These are phyloP conservation scores for Perkinsus olseni DNA, from an alignment of 169 alveolate species.

Conservation along the genomic window DNA sequence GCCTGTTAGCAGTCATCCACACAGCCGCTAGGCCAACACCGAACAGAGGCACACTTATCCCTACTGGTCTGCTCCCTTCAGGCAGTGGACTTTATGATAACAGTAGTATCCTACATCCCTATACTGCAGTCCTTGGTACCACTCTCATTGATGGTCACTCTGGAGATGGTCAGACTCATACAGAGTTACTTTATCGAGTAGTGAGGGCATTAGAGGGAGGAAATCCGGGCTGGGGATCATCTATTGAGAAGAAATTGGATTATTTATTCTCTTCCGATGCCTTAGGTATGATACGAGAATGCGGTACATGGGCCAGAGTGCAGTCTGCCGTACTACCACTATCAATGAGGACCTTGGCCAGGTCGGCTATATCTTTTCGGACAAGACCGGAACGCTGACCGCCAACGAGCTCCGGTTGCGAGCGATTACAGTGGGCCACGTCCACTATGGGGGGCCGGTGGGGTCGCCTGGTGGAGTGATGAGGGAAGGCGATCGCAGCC, in stretches of 20 bases:
- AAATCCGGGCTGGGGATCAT: too few species aligned
- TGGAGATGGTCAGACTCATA: neutral
- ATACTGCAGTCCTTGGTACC: neutral
- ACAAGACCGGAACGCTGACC: slow-evolving; percentile 98
- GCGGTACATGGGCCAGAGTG: neutral
- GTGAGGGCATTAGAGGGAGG: neutral
- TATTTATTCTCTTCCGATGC: too few species aligned
- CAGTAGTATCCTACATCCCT: neutral
- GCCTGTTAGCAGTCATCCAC: neutral
- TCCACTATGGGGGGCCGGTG: neutral
- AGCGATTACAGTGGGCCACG: neutral
- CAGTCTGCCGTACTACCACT: slow-evolving; percentile 11
- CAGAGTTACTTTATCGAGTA: neutral
- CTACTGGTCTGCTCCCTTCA: neutral
- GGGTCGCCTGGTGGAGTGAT: neutral
- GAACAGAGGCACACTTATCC: too few species aligned
- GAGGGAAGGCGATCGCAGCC: neutral
- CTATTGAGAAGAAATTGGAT: too few species aligned
- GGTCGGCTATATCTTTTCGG: slow-evolving; percentile 85
- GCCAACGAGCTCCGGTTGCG: slow-evolving; percentile 82
- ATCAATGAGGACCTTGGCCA: slow-evolving; percentile 86
- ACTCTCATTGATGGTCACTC: neutral
- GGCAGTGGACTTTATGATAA: neutral
- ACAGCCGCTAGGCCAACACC: too few species aligned
- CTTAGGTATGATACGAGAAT: neutral